These are phyloP conservation scores for Poronia punctata DNA, from an alignment of 495 filamentous ascomycete genomes.

Conservation along the genomic window DNA sequence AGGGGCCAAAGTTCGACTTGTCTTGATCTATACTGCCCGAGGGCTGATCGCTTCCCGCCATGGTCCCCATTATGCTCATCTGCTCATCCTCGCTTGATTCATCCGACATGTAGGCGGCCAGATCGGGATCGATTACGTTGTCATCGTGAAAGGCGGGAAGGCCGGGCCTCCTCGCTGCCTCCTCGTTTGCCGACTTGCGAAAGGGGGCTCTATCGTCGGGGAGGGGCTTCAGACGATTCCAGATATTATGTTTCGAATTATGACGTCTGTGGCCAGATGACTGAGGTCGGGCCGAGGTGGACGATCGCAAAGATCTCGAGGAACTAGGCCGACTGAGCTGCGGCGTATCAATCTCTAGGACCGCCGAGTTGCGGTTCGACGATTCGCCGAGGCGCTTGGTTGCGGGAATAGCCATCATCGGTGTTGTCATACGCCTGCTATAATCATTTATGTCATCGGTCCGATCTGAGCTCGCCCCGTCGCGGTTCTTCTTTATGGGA, in stretches of 20 bases:
- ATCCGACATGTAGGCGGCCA: slow-evolving; percentile 93
- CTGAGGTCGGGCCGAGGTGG: slow-evolving; percentile 58
- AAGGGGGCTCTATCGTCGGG: slow-evolving; percentile 77
- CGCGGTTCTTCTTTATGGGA: slow-evolving; percentile 20
- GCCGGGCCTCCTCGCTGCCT: slow-evolving; percentile 49
- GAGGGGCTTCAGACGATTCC: slow-evolving; percentile 50
- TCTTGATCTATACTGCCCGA: slow-evolving; percentile 43
- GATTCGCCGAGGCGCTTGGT: slow-evolving; percentile 77
- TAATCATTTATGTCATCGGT: slow-evolving; percentile 33
- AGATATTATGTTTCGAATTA: slow-evolving; percentile 75
- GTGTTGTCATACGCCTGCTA: slow-evolving; percentile 42
- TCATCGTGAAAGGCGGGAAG: slow-evolving; percentile 93
- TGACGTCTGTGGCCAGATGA: slow-evolving; percentile 76
- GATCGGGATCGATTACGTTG: slow-evolving; percentile 94
- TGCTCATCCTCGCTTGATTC: slow-evolving; percentile 89
- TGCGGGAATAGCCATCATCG: slow-evolving; percentile 81
- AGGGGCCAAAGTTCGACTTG: slow-evolving; percentile 38
- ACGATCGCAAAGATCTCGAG: slow-evolving; percentile 82
- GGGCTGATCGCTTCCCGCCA: slow-evolving; percentile 41
- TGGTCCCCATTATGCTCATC: slow-evolving; percentile 73
- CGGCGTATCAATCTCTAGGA: slow-evolving; percentile 80
- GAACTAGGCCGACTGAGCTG: slow-evolving; percentile 77
- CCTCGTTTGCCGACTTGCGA: slow-evolving; percentile 67
- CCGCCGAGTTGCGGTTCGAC: slow-evolving; percentile 71
- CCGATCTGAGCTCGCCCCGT: slow-evolving; percentile 36